Base-by-base conservation (phyloP, 352 stramenopile species). In the Phytopythium litorale region DNA sequence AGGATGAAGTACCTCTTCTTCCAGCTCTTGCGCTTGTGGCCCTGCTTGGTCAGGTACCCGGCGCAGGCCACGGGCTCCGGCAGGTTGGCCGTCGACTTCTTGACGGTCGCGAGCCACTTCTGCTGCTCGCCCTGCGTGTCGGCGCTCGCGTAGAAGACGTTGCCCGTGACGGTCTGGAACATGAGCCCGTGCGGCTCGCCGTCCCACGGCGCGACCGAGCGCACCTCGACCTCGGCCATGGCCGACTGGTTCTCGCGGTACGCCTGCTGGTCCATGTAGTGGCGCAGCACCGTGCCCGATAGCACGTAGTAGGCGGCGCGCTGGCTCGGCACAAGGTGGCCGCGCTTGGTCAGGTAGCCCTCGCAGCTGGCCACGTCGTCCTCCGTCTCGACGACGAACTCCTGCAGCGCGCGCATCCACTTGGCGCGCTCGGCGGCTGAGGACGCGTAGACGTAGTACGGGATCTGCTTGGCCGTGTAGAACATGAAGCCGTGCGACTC, bases 1-100 rank as follows among this genome's bases (percentile, higher is more conserved):
- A 96, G 61, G 56, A 95, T 90, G 55, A 96, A 96, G 63, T 95
- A 96, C 0, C 88, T 84, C 62, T 95, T 96, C 66, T 95, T 96
- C 88, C 88, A 96, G 64, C 86, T 96, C 70, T 96, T 96, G 1
- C 88, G 84, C 66, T 95, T 96, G 68, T 96, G 88, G 28, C 88
- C 88, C 72, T 96, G 88, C 64, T 96, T 96, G 28, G 86, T 95
- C 23, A 96, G 65, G 68, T 94, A 96, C 38, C 88, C 88, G 9
- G 85, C 86, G 64, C 87, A 96, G 7, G 81, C 71, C 9, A 96
- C 82, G 0, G 87, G 87, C 56, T 92, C 82, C 0, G 84, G 87
- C 9, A 92, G 66, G 30, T 73, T 91, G 12, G 75, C 73, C 42
- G 84, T 89, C 16, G 84, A 88, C 40, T 81, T 80, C 59, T 79